Evolutionary conservation across 2,329 filamentous ascomycete species (phyloP), one percentile per base, ranked within the genome.

Genomic region (Rhynchosporium secalis): DNA sequence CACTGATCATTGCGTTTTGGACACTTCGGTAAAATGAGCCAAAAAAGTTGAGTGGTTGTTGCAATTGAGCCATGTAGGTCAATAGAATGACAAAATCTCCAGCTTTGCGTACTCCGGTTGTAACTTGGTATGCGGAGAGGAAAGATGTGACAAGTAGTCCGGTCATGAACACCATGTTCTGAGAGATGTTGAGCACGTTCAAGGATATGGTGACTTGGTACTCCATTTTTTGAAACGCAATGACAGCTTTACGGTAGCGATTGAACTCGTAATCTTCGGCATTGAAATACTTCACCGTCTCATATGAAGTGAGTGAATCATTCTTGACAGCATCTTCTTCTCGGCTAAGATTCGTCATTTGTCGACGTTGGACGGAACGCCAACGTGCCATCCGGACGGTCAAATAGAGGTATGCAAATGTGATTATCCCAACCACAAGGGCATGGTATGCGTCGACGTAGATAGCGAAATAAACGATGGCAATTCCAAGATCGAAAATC

Each of bases 251-350:
- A 52, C 86, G 83, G 72, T 92, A 94, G 29, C 91, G 84, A 55
- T 82, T 79, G 68, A 92, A 92, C 72, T 95, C 91, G 72, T 90
- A 93, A 2, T 84, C 80, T 72, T 94, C 91, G 7, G 90, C 90
- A 70, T 94, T 94, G 80, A 95, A 95, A 72, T 94, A 94, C 74
- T 94, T 95, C 73, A 94, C 91, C 1, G 90, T 94, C 78, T 99
- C 95, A 75, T 98, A 99, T n/a, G 92, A 96, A 65, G 95, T 92
- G 80, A 99, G 95, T 0, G 95, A 98, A 75, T 99, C 95, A 74
- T 97, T 98, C 78, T 98, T 98, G 69, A 98, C 92, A 6, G 95
- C 95, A 76, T 97, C 94, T 77, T 97, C 92, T 77, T 97, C 92
- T 66, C 95, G 85, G 69, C 95, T 92, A 13, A 92, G 91, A 74